Evolutionary conservation across 1,284 basidiomycete species (phyloP), one percentile per base, ranked within the genome.

Genomic region (Somion occarium): DNA sequence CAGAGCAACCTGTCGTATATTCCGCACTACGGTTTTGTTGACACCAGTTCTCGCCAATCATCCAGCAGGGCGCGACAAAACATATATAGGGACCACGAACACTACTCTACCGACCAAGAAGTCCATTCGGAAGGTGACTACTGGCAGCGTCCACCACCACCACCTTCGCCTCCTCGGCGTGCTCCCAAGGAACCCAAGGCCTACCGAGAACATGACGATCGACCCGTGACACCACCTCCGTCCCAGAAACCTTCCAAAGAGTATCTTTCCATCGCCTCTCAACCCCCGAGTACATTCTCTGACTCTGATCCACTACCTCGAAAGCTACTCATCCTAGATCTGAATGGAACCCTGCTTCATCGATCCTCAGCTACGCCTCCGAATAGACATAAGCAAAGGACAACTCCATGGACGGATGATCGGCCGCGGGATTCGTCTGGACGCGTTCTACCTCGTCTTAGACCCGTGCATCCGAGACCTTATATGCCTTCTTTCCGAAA

Each of bases 281-380:
- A 55, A 22, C 41, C 60, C 1, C 65, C 69, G 5, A 42, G 53
- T 13, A 51, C 56, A 0, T 53, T 79, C 26, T 38, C 58, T 0
- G 65, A 72, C 23, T 67, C 74, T 2, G 39, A 68, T 0, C 54
- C 59, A 1, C 30, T 34, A 7, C 62, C 69, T 1, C 76, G 82
- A 18, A 91, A 91, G 64, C 78, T 93, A 1, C 74, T 93, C 46
- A 75, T 93, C 2, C 77, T 93, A 5, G 91, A 93, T 64, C 73
- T 93, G 43, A 93, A 93, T 61, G 91, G 91, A 3, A 86, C 88
- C 0, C 80, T 93, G 7, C 75, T 93, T n/a, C 73, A 82, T 37
- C 82, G 91, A 12, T 34, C 30, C 15, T n/a, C n/a, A n/a, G 75
- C 80, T 44, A 70, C 71, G 3, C 44, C 25, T 34, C n/a, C 11